These are phyloP conservation scores for Schizochytrium sp. DNA, from an alignment of 108 stramenopile species.

Conservation along the genomic window DNA sequence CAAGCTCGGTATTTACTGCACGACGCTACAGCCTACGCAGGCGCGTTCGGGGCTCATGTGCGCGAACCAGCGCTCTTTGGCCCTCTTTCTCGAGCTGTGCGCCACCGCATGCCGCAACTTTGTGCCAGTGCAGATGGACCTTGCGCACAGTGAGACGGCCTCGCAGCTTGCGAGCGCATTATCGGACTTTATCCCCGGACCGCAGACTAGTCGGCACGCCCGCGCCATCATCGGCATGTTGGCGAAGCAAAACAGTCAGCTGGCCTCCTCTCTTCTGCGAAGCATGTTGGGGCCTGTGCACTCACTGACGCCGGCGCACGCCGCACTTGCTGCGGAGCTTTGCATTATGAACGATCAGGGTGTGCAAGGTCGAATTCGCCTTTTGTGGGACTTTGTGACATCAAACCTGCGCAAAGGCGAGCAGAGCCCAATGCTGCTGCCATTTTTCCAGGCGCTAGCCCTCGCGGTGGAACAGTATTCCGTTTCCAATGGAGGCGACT, in stretches of 20 bases:
- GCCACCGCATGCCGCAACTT: slow-evolving; percentile 15
- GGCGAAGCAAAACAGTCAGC: background rate
- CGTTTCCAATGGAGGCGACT: background rate
- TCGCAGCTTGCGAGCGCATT: background rate
- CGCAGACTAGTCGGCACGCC: background rate
- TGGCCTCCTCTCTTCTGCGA: background rate
- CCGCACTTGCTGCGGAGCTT: background rate
- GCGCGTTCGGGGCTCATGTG: background rate
- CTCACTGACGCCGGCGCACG: slow-evolving; percentile 1
- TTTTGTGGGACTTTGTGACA: background rate
- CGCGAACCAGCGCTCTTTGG: background rate
- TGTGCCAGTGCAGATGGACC: background rate
- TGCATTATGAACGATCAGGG: background rate
- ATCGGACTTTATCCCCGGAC: background rate
- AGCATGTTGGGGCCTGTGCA: background rate
- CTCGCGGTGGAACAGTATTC: background rate
- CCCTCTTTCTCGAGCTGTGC: slow-evolving; percentile 2
- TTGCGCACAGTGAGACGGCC: background rate
- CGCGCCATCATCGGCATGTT: background rate
- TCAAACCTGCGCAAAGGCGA: background rate
- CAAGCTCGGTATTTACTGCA: background rate
- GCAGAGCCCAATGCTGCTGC: background rate
- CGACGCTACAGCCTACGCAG: background rate
- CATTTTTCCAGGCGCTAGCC: background rate
- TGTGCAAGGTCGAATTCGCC: background rate